A percentile compares a stretch with the other conserved stretches of the same genome.
Evolutionary conservation across 108 stramenopile species (phyloP).

Genomic region (Cyclostephanos invisitatus): DNA sequence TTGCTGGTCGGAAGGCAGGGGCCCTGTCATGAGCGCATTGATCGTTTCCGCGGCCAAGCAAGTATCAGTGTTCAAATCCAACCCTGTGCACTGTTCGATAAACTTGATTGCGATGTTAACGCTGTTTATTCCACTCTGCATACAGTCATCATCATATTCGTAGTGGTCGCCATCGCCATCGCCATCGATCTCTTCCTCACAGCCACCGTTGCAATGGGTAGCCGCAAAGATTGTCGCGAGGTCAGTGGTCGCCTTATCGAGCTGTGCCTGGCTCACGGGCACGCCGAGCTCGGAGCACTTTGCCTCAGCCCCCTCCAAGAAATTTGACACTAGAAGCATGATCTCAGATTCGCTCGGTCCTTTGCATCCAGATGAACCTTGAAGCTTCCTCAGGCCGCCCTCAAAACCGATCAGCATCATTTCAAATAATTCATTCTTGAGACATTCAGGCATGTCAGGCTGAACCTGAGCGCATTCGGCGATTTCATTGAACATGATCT

Average conservation of each 20-base stretch:
- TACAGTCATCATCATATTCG: not conserved
- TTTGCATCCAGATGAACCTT: not conserved
- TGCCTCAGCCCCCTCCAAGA: constrained; percentile 18
- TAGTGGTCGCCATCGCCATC: not conserved
- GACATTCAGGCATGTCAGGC: constrained; percentile 24
- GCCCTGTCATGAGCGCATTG: not conserved
- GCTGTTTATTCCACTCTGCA: constrained; percentile 5
- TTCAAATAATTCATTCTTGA: constrained; percentile 10
- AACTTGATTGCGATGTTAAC: constrained; percentile 21
- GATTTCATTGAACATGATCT: constrained; percentile 14
- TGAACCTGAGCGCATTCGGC: constrained; percentile 26
- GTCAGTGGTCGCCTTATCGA: constrained; percentile 24
- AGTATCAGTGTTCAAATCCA: constrained; percentile 11
- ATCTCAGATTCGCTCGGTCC: not conserved
- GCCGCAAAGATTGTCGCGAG: constrained; percentile 24
- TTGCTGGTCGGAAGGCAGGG: not conserved
- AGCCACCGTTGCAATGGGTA: constrained; percentile 15
- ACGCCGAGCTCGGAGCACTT: constrained; percentile 11
- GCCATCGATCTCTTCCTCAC: constrained; percentile 9
- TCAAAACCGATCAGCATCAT: not conserved
- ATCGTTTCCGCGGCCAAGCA: constrained; percentile 24
- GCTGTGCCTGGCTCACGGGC: constrained; percentile 8
- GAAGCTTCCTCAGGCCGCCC: not conserved
- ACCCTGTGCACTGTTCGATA: constrained; percentile 26
- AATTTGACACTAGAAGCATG: not conserved